A percentile compares a stretch with the other conserved stretches of the same genome.
Evolutionary conservation across 768 basidiomycete species (phyloP).

Genomic region (Gyrodon lividus): DNA sequence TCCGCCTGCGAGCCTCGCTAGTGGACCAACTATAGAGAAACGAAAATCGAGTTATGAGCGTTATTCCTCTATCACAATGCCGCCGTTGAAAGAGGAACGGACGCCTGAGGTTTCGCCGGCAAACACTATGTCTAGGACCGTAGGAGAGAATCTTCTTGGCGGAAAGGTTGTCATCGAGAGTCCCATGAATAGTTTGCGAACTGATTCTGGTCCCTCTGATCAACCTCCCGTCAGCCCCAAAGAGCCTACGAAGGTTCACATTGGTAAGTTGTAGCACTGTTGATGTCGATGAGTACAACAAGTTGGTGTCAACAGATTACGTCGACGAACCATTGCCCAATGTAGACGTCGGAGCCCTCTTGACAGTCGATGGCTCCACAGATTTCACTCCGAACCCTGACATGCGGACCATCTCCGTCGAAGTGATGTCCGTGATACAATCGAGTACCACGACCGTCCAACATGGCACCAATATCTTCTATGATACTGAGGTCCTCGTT

Average conservation of each 20-base stretch:
- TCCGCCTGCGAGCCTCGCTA: slow-evolving; percentile 16
- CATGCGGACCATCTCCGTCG: slow-evolving; percentile 65
- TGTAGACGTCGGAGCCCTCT: slow-evolving; percentile 48
- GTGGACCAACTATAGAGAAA: slow-evolving; percentile 43
- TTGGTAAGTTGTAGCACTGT: slow-evolving; percentile 28
- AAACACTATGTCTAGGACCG: slow-evolving; percentile 46
- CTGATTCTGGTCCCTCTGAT: neutral
- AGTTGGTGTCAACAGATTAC: slow-evolving; percentile 32
- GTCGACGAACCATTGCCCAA: slow-evolving; percentile 44
- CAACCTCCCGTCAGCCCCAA: neutral
- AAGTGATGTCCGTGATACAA: slow-evolving; percentile 61
- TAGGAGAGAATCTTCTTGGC: slow-evolving; percentile 3
- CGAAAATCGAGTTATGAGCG: slow-evolving; percentile 67
- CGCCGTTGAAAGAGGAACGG: slow-evolving; percentile 65
- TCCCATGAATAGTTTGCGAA: slow-evolving; percentile 10
- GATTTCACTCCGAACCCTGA: slow-evolving; percentile 33
- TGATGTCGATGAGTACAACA: slow-evolving; percentile 1
- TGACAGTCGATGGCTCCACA: slow-evolving; percentile 26
- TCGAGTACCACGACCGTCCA: slow-evolving; percentile 46
- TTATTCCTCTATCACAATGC: slow-evolving; percentile 60
- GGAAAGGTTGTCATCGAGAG: slow-evolving; percentile 11
- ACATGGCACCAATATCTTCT: slow-evolving; percentile 54
- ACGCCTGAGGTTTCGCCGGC: slow-evolving; percentile 57
- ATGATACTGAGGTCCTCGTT: slow-evolving; percentile 69
- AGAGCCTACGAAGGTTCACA: slow-evolving; percentile 26